Base-by-base conservation (phyloP, 805 yeast genomes). In the Saccharomyces cerevisiae region DNA sequence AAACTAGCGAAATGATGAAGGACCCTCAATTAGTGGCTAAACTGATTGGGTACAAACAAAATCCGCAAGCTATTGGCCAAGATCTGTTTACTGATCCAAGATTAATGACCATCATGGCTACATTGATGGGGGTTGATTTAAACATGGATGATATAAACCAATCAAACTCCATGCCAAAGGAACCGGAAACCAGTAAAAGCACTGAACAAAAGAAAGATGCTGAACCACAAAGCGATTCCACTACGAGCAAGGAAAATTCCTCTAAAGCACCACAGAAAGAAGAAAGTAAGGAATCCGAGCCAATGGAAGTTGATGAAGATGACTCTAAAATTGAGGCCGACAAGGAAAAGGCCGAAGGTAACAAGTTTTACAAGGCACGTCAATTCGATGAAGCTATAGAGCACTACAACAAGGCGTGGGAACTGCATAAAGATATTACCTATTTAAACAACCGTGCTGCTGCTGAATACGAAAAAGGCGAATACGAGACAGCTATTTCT, bases 371-470 rank as follows among this genome's bases (percentile, higher is more conserved):
- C 79, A 94, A 94, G 73, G 76, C 84, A 60, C 87, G 86, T 69
- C 78, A 90, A 66, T 94, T 94, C 61, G 97, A 89, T 67, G 96
- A 86, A 66, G 99, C 99, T 47, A 92, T 94, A 68, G 89, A 75
- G 54, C 76, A 82, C 58, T 94, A 94, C 74, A 77, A 87, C 68
- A 79, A 83, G 67, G 99, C 99, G 1, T 94, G 89, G 87, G 86
- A 84, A 32, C 69, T 83, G 22, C 73, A 77, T 73, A 79, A 83
- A 66, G 98, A 94, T 69, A 89, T 92, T 66, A 92, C 98, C 0
- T 94, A 87, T 70, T 79, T 94, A 70, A 94, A 95, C 77, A 94
- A 94, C 78, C 83, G 95, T 66, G 94, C 99, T 43, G 98, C 99
- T 54, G 99, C 99, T 32, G 96, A 94, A 73, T 94, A 73, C 67